phyloP scores from a whole-genome alignment of 1,284 basidiomycete species.

The Rhodofomes roseus region DNA sequence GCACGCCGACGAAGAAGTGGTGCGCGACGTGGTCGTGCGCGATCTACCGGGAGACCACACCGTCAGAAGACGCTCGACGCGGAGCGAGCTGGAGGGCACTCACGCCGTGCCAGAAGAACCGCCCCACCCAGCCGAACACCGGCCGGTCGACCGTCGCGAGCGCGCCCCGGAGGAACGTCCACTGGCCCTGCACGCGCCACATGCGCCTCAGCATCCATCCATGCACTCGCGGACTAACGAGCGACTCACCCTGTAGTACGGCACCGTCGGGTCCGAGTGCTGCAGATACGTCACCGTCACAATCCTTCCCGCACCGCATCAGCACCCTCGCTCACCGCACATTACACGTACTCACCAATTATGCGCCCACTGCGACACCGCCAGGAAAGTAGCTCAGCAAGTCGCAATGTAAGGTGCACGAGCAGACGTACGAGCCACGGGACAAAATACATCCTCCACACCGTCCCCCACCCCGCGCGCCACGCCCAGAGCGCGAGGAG shows the following conservation, averaged over 20 bases:
- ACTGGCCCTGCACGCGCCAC: constrained; percentile 32
- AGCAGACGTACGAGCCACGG: constrained; percentile 45
- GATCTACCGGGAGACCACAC: constrained; percentile 27
- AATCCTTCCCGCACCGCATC: constrained; percentile 23
- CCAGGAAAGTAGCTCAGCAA: background rate
- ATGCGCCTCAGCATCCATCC: background rate
- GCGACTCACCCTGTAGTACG: constrained; percentile 33
- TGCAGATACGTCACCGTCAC: constrained; percentile 41
- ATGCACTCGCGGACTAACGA: background rate
- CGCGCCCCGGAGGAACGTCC: constrained; percentile 55
- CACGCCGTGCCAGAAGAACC: constrained; percentile 55
- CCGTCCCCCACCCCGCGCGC: constrained; percentile 20
- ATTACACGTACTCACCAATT: constrained; percentile 29
- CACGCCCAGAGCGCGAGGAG: constrained; percentile 41
- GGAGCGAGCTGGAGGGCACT: constrained; percentile 12
- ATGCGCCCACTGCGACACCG: constrained; percentile 20
- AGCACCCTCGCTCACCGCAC: background rate
- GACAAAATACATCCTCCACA: constrained; percentile 41
- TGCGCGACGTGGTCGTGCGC: constrained; percentile 37
- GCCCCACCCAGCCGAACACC: constrained; percentile 53
- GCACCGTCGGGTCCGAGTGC: constrained; percentile 38
- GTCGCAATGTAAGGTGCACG: background rate
- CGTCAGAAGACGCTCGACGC: background rate
- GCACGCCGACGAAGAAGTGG: constrained; percentile 39
- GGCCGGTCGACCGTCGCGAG: constrained; percentile 55